A percentile compares a stretch with the other conserved stretches of the same genome.
Evolutionary conservation across 208 protist species (phyloP).

Genomic region (Giardia muris): DNA sequence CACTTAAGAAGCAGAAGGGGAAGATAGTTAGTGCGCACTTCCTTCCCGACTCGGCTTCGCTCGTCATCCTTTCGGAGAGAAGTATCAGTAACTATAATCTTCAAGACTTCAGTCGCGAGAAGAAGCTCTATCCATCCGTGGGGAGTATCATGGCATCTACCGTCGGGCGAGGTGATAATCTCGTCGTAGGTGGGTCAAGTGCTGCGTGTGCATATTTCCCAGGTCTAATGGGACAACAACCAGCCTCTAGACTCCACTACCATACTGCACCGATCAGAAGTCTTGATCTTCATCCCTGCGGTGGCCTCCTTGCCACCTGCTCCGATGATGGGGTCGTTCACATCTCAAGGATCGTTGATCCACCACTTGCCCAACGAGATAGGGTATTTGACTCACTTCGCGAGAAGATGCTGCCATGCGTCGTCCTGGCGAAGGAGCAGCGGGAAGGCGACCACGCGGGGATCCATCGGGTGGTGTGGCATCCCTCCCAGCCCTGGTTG

Average conservation of each 20-base stretch:
- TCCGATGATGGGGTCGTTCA: neutral
- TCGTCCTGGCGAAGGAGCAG: neutral
- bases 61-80: neutral
- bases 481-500: neutral
- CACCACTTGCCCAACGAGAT: neutral
- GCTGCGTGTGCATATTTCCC: neutral
- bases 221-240: neutral
- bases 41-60: neutral
- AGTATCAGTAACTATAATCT: neutral
- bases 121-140: neutral
- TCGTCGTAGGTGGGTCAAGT: neutral
- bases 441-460: neutral
- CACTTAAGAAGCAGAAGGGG: neutral
- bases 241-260: neutral
- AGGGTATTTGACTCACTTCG: neutral
- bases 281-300: neutral
- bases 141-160: neutral
- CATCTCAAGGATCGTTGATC: neutral
- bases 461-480: neutral
- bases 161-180: neutral
- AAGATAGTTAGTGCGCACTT: neutral
- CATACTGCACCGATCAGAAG: neutral
- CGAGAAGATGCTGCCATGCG: neutral
- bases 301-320: neutral
- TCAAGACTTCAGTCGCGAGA: neutral